Base-by-base conservation (phyloP, 2,329 filamentous ascomycete species). In the Ambrosiella cleistominuta region DNA sequence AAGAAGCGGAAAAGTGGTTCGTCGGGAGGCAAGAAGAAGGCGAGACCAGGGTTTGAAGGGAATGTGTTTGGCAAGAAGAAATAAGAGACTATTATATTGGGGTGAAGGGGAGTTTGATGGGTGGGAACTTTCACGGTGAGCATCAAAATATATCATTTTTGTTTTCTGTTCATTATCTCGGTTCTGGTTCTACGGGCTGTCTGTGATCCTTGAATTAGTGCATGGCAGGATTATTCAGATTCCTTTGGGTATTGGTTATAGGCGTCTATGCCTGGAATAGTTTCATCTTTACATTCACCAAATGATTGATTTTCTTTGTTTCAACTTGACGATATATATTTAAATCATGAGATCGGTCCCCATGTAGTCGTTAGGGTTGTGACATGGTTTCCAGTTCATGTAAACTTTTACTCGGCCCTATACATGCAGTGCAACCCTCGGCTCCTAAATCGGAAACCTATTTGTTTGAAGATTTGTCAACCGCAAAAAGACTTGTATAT, bases 1-100 rank as follows among this genome's bases (percentile, higher is more conserved):
- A 62, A 62, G 60, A 63, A 63, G 55, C 39, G 44, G 35, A 57
- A 53, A 35, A 45, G 45, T 17, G 51, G 59, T 35, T 19, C 17
- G 3, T 27, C 55, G 1, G 54, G 51, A 2, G 54, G 57, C 7
- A 58, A 58, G 59, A 61, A 61, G 39, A 58, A 61, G 59, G 53
- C 56, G 35, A 56, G 59, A 42, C 59, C 59, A 39, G 59, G 59
- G 15, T 61, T 61, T 53, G 59, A 60, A 45, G 59, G 59, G 13
- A 60, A 55, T 19, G 55, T 55, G 4, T 60, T 60, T 58, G 59
- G 59, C 13, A 60, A 60, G 59, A 60, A 60, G 59, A 60, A 60
- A 57, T 60, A 52, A 57, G 38, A 15, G 52, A 13, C 6, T 42
- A n/a, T 42, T 27, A 42, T 42, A 7, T 12, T 2, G 15, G 19